phyloP scores from a whole-genome alignment of 331 rosid genomes.

The Pyrus hybrid region DNA sequence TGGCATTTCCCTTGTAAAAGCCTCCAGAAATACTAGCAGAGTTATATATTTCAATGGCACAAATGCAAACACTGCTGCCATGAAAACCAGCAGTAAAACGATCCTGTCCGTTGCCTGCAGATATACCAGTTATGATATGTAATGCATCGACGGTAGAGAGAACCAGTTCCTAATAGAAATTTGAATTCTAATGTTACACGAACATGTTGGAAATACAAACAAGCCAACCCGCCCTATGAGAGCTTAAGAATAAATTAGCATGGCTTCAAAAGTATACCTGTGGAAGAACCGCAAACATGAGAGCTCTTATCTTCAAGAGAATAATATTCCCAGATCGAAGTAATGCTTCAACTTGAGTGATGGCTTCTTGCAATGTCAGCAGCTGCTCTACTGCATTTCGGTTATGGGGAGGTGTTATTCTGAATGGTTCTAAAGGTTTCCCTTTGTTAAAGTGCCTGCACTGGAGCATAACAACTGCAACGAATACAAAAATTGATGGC shows the following conservation, averaged over 20 bases:
- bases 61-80: constrained; percentile 60
- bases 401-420: constrained; percentile 59
- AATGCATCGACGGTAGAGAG: background rate
- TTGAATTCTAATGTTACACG: background rate
- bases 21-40: constrained; percentile 47
- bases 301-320: constrained; percentile 87
- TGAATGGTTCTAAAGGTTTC: constrained; percentile 55
- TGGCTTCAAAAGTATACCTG: constrained; percentile 38
- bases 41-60: constrained; percentile 50
- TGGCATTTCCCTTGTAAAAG: constrained; percentile 80
- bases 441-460: constrained; percentile 49
- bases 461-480: constrained; percentile 67
- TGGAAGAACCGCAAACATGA: constrained; percentile 74
- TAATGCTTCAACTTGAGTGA: constrained; percentile 60
- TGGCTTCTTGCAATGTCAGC: constrained; percentile 76
- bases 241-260: background rate
- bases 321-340: constrained; percentile 77
- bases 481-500: constrained; percentile 48
- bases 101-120: constrained; percentile 78
- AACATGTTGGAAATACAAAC: background rate
- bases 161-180: background rate
- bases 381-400: constrained; percentile 87
- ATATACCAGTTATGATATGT: background rate
- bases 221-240: background rate
- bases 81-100: constrained; percentile 42